Percentiles rank a stretch among this genome's conserved stretches.
These are phyloP conservation scores for Umbelopsis sp. DNA, from an alignment of 192 early-diverging fungal genomes.

Conservation along the genomic window DNA sequence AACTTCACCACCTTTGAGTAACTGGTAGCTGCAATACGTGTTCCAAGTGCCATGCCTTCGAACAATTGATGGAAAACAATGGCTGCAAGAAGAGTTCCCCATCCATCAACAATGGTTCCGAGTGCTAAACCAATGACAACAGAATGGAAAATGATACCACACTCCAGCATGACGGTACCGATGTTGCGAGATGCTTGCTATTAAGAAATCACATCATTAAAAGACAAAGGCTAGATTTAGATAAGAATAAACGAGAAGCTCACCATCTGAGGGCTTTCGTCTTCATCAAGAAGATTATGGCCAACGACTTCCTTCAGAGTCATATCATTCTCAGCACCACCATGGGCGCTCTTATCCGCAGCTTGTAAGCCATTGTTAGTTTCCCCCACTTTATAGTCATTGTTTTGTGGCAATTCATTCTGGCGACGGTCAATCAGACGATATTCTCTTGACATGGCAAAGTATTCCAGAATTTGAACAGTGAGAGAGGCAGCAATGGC, in stretches of 20 bases:
- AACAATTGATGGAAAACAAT: slow-evolving; percentile 70
- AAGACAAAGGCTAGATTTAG: neutral
- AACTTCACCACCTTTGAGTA: slow-evolving; percentile 44
- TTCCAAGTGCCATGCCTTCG: slow-evolving; percentile 74
- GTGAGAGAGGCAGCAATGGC: slow-evolving; percentile 64
- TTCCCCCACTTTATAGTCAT: neutral
- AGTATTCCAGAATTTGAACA: slow-evolving; percentile 65
- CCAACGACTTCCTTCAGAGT: neutral
- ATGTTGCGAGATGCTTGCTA: slow-evolving; percentile 42
- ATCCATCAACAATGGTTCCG: slow-evolving; percentile 59
- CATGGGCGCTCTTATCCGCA: too few relatives aligned
- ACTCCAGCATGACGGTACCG: slow-evolving; percentile 67
- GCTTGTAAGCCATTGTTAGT: slow-evolving; percentile 23
- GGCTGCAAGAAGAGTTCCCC: slow-evolving; percentile 63
- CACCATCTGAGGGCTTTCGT: neutral
- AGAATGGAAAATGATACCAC: slow-evolving; percentile 77
- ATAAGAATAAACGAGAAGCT: neutral
- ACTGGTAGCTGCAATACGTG: slow-evolving; percentile 61
- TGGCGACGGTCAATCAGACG: slow-evolving; percentile 2
- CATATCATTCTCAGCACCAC: neutral
- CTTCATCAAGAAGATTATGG: neutral
- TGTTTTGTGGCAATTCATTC: neutral
- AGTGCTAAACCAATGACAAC: slow-evolving; percentile 77
- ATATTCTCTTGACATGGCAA: slow-evolving; percentile 14
- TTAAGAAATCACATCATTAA: neutral